Percentiles rank a stretch among this genome's conserved stretches.
Evolutionary conservation across 2,329 filamentous ascomycete genomes (phyloP).

Genomic region (Colletotrichum incanum): DNA sequence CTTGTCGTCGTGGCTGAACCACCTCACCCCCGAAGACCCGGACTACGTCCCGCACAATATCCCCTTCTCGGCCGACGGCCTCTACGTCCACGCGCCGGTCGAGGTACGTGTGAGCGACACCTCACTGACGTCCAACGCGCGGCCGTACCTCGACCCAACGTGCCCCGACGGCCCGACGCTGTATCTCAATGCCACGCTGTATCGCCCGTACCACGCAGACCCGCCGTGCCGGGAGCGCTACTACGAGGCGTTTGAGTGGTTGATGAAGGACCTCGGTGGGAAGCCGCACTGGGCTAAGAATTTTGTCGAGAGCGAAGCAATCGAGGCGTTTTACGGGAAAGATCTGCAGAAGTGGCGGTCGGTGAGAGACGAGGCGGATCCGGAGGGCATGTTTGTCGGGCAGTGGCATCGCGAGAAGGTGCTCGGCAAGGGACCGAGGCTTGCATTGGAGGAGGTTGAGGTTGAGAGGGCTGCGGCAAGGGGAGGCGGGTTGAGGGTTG

Average conservation of each 20-base stretch:
- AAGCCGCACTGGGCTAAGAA: constrained; percentile 96
- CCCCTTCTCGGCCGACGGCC: constrained; percentile 82
- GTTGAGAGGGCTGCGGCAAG: constrained; percentile 8
- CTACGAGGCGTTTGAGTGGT: constrained; percentile 91
- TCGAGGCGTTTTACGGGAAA: constrained; percentile 79
- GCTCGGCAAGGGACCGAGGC: constrained; percentile 55
- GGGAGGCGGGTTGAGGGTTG: constrained; percentile 30
- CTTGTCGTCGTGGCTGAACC: constrained; percentile 88
- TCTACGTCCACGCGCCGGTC: constrained; percentile 91
- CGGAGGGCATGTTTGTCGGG: constrained; percentile 89
- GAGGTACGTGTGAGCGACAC: constrained; percentile 91
- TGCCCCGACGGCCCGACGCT: constrained; percentile 79
- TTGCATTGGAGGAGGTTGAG: constrained; percentile 58
- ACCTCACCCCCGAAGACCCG: constrained; percentile 72
- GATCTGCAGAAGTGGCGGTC: constrained; percentile 77
- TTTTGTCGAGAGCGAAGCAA: constrained; percentile 73
- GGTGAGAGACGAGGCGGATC: constrained; percentile 80
- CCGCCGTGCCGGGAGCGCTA: constrained; percentile 84
- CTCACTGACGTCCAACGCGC: constrained; percentile 53
- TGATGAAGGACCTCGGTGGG: constrained; percentile 89
- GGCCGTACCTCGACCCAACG: constrained; percentile 79
- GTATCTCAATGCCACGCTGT: constrained; percentile 92
- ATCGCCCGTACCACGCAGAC: constrained; percentile 84
- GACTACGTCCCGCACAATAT: constrained; percentile 78
- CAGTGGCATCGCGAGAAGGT: constrained; percentile 88